These are phyloP conservation scores for Corniculantispora saksenae DNA, from an alignment of 2,329 filamentous ascomycete genomes.

Conservation along the genomic window DNA sequence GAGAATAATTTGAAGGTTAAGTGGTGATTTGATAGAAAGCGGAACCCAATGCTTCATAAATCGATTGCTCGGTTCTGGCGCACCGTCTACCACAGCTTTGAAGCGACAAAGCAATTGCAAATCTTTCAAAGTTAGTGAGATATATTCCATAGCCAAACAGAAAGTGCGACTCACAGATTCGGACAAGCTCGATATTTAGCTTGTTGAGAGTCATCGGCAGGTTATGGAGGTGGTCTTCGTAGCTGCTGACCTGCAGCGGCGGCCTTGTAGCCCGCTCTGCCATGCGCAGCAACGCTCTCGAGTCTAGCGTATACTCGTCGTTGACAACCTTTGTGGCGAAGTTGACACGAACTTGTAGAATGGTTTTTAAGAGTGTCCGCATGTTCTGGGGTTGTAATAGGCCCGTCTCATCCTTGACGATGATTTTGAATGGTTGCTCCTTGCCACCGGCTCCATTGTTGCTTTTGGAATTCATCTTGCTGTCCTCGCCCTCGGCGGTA, in stretches of 20 bases:
- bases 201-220: constrained; percentile 44
- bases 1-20: constrained; percentile 50
- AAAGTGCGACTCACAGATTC: constrained; percentile 42
- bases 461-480: background rate
- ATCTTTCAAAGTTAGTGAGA: constrained; percentile 34
- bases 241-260: constrained; percentile 27
- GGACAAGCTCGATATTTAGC: constrained; percentile 49
- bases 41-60: constrained; percentile 52
- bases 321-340: constrained; percentile 32
- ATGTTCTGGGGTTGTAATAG: constrained; percentile 28
- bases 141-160: background rate
- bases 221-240: constrained; percentile 39
- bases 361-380: constrained; percentile 30
- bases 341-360: constrained; percentile 33
- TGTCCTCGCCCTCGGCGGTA: background rate
- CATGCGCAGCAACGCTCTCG: constrained; percentile 28
- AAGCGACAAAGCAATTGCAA: constrained; percentile 51
- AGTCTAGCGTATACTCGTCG: constrained; percentile 34
- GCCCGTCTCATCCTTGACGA: constrained; percentile 18
- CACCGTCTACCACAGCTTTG: constrained; percentile 52
- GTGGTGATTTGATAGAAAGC: constrained; percentile 49
- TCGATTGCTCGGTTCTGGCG: constrained; percentile 43
- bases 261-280: constrained; percentile 25
- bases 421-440: constrained; percentile 17
- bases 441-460: constrained; percentile 1